These are phyloP conservation scores for Astrephomene gubernaculifera DNA, from an alignment of 139 green algal genomes.

Conservation along the genomic window DNA sequence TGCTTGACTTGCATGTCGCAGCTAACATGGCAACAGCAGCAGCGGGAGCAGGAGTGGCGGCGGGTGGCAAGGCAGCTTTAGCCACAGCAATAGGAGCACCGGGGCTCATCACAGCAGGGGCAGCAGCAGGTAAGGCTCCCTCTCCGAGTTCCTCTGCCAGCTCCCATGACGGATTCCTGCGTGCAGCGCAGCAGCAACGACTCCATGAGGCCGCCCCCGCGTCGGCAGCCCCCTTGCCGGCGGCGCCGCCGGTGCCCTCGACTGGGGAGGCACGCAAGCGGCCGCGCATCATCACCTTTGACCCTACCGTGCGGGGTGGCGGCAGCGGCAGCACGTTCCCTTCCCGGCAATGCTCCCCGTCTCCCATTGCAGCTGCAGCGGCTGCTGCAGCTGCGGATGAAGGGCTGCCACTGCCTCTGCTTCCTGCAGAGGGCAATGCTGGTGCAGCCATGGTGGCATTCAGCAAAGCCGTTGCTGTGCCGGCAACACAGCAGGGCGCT, in stretches of 20 bases:
- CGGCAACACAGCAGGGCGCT: background rate
- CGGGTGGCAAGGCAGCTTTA: too few species aligned
- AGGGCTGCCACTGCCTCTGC: too few species aligned
- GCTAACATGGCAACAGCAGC: too few species aligned
- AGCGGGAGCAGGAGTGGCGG: too few species aligned
- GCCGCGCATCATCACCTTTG: constrained; percentile 31
- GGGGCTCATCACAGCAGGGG: background rate
- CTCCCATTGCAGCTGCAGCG: background rate
- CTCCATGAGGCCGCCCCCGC: too few species aligned
- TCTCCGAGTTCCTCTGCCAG: constrained; percentile 13
- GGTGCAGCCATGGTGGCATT: background rate
- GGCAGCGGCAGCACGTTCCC: background rate
- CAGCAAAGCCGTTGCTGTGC: background rate
- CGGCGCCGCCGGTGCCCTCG: background rate
- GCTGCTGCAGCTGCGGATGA: too few species aligned
- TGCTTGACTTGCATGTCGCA: too few species aligned
- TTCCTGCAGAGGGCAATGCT: too few species aligned
- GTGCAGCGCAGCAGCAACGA: too few species aligned
- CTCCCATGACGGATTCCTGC: background rate
- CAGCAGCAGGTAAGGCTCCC: background rate
- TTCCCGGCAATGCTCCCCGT: background rate
- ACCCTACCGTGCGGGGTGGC: background rate
- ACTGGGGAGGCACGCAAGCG: background rate
- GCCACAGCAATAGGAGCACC: too few species aligned
- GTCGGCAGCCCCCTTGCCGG: background rate